These are phyloP conservation scores for Ploettnerulaceae sp. DNA, from an alignment of 2,329 filamentous ascomycete species.

Conservation along the genomic window DNA sequence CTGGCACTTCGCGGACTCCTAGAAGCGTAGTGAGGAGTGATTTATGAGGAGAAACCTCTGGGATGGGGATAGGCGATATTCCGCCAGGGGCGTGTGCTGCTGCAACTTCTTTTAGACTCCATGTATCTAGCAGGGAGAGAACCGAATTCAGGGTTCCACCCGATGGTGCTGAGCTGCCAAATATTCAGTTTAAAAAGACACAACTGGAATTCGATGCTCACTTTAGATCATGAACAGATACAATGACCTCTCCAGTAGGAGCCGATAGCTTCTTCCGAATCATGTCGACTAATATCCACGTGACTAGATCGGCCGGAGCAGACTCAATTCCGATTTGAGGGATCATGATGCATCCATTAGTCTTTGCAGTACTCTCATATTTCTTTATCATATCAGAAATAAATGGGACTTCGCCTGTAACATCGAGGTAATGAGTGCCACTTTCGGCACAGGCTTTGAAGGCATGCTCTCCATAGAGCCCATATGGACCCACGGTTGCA, in stretches of 20 bases:
- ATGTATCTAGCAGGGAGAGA: constrained; percentile 53
- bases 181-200: constrained; percentile 1
- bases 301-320: constrained; percentile 54
- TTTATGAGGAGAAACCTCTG: constrained; percentile 24
- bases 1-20: constrained; percentile 45
- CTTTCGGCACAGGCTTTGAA: constrained; percentile 58
- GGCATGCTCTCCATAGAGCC: constrained; percentile 50
- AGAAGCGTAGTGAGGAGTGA: constrained; percentile 44
- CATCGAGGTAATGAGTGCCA: constrained; percentile 61
- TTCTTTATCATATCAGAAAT: constrained; percentile 55
- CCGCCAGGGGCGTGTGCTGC: constrained; percentile 47
- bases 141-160: constrained; percentile 67
- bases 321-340: constrained; percentile 60
- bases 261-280: constrained; percentile 47
- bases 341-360: constrained; percentile 53
- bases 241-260: constrained; percentile 48
- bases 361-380: constrained; percentile 49
- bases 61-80: constrained; percentile 48
- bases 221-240: constrained; percentile 44
- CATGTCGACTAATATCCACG: constrained; percentile 45
- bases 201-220: constrained; percentile 27
- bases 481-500: constrained; percentile 56
- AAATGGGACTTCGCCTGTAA: constrained; percentile 56
- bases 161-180: constrained; percentile 46
- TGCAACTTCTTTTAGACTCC: constrained; percentile 44